Percentiles rank a stretch among this genome's conserved stretches.
Conservation (phyloP, 306 rosid genomes). For the Gastrolobium bilobum region DNA sequence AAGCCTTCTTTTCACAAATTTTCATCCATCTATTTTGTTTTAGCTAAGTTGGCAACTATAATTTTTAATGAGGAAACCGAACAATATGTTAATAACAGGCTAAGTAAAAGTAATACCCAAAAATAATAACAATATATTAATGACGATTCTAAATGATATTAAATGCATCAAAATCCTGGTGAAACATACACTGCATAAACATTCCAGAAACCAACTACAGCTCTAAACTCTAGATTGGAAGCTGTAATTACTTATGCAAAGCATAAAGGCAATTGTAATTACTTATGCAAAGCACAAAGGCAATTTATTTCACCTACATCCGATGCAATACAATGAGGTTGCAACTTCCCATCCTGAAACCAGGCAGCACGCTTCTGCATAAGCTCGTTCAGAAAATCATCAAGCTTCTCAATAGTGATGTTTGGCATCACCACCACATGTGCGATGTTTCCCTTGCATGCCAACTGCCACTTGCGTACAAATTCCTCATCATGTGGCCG, state of each 20-base stretch:
- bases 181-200: constrained; percentile 31
- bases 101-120: neutral
- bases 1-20: constrained; percentile 42
- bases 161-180: constrained; percentile 27
- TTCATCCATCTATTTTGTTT: neutral
- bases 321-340: constrained; percentile 60
- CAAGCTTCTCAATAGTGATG: constrained; percentile 63
- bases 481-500: constrained; percentile 68
- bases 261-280: constrained; percentile 51
- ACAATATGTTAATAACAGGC: neutral
- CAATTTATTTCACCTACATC: constrained; percentile 59
- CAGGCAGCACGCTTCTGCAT: constrained; percentile 53
- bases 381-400: constrained; percentile 58
- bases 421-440: constrained; percentile 73
- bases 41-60: constrained; percentile 6
- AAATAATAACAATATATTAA: neutral
- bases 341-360: constrained; percentile 55
- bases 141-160: constrained; percentile 24
- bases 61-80: constrained; percentile 25
- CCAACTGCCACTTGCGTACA: constrained; percentile 65
- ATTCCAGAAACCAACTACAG: constrained; percentile 2
- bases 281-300: constrained; percentile 56
- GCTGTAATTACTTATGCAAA: constrained; percentile 50
- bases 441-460: constrained; percentile 67
- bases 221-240: constrained; percentile 12